A percentile compares a stretch with the other conserved stretches of the same genome.
Evolutionary conservation across 768 basidiomycete genomes (phyloP).

Genomic region (Royoungia palumana): DNA sequence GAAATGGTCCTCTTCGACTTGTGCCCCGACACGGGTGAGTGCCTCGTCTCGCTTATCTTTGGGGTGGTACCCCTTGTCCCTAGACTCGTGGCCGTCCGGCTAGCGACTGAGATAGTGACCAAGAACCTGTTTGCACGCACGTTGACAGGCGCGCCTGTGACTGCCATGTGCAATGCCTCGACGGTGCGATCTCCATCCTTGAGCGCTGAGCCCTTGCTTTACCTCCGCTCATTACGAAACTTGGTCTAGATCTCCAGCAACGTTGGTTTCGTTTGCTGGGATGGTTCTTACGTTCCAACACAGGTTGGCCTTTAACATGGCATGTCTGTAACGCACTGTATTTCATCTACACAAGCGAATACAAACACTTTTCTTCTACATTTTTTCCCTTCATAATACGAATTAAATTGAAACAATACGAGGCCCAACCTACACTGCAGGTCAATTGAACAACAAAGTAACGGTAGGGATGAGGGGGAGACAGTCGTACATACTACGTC

Average conservation of each 20-base stretch:
- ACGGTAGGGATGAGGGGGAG: constrained; percentile 3
- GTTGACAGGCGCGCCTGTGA: constrained; percentile 39
- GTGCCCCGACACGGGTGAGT: constrained; percentile 49
- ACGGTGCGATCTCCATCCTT: constrained; percentile 33
- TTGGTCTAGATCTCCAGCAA: constrained; percentile 38
- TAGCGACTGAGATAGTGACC: constrained; percentile 44
- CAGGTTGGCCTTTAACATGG: constrained; percentile 21
- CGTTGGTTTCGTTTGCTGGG: constrained; percentile 49
- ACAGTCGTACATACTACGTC: constrained; percentile 31
- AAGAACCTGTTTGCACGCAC: constrained; percentile 48
- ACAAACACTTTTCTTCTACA: constrained; percentile 27
- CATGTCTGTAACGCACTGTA: constrained; percentile 22
- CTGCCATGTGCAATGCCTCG: constrained; percentile 53
- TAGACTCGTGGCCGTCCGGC: no score
- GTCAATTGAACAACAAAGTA: constrained; percentile 9
- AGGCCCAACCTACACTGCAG: neutral
- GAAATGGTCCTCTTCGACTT: constrained; percentile 59
- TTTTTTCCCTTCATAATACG: constrained; percentile 17
- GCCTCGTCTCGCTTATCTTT: no score
- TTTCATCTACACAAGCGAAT: constrained; percentile 23
- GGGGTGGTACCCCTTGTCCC: no score
- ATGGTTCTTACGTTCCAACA: constrained; percentile 45
- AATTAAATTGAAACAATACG: neutral
- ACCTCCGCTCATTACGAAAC: neutral
- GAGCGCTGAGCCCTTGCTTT: neutral